A percentile compares a stretch with the other conserved stretches of the same genome.
These are phyloP conservation scores for Cladosporium cucumerinum DNA, from an alignment of 2,329 filamentous ascomycete species.

Conservation along the genomic window DNA sequence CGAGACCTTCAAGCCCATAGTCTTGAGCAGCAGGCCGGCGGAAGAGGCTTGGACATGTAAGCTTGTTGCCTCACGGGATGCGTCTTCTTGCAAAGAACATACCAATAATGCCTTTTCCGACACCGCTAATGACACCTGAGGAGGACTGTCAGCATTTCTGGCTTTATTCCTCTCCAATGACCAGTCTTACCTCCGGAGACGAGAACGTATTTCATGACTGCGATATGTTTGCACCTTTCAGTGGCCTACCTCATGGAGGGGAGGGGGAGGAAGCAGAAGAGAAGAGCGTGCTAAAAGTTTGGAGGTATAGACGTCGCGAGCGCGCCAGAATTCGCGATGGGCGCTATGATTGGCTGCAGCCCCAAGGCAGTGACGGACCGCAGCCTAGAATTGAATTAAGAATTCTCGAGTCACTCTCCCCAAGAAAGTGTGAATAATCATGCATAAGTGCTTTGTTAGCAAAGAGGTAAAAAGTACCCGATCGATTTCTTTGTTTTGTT, in stretches of 20 bases:
- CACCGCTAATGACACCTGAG: conserved; percentile 55
- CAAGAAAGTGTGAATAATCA: background rate
- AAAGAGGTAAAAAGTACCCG: background rate
- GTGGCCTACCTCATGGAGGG: conserved; percentile 39
- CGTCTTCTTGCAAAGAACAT: conserved; percentile 12
- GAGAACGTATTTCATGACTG: conserved; percentile 76
- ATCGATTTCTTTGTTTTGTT: background rate
- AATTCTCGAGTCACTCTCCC: background rate
- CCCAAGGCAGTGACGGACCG: background rate
- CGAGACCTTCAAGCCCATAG: conserved; percentile 69
- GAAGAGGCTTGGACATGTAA: conserved; percentile 56
- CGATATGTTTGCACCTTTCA: conserved; percentile 34
- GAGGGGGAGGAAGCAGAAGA: conserved; percentile 40
- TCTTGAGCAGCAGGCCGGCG: conserved; percentile 74
- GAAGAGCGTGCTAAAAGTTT: conserved; percentile 15
- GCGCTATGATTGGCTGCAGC: conserved; percentile 1
- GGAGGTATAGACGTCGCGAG: conserved; percentile 6
- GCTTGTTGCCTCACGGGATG: conserved; percentile 17
- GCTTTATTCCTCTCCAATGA: background rate
- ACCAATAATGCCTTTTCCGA: conserved; percentile 64
- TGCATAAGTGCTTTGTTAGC: background rate
- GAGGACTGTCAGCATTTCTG: conserved; percentile 4
- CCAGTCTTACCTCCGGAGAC: conserved; percentile 66
- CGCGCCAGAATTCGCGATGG: conserved; percentile 12
- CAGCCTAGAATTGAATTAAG: background rate